phyloP scores from a whole-genome alignment of 176 grass and related monocot genomes.

The Miscanthus lutarioriparius region DNA sequence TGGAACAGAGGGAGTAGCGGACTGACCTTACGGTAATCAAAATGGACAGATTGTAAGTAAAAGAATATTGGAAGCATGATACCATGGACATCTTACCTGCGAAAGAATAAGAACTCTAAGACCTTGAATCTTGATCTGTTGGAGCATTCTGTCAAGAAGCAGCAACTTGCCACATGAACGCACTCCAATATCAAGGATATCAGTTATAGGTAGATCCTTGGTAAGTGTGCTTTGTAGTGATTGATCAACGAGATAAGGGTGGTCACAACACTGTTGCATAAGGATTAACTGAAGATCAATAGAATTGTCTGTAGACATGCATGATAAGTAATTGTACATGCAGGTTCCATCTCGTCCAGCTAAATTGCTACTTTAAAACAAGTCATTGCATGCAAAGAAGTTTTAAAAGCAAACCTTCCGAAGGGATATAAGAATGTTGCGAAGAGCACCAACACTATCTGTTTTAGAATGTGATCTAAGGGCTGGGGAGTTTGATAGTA shows the following conservation, averaged over 20 bases:
- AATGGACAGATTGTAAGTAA: slow-evolving; percentile 12
- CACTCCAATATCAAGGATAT: slow-evolving; percentile 83
- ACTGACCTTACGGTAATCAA: not conserved
- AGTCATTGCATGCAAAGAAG: slow-evolving; percentile 13
- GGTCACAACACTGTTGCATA: slow-evolving; percentile 88
- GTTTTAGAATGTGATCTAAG: slow-evolving; percentile 79
- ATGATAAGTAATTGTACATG: slow-evolving; percentile 9
- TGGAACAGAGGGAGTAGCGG: not conserved
- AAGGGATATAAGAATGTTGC: slow-evolving; percentile 69
- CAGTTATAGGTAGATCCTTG: slow-evolving; percentile 49
- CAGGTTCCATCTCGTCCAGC: slow-evolving; percentile 11
- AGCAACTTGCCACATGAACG: slow-evolving; percentile 83
- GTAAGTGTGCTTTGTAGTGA: slow-evolving; percentile 65
- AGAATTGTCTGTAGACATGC: slow-evolving; percentile 27
- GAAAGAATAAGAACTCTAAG: slow-evolving; percentile 80
- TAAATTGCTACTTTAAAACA: slow-evolving; percentile 33
- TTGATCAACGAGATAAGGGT: slow-evolving; percentile 90
- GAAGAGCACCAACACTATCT: slow-evolving; percentile 80
- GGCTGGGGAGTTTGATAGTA: slow-evolving; percentile 70
- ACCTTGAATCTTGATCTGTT: slow-evolving; percentile 47
- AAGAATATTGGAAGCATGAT: slow-evolving; percentile 15
- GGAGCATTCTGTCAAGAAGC: slow-evolving; percentile 85
- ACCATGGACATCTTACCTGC: slow-evolving; percentile 53
- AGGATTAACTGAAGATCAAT: slow-evolving; percentile 35
- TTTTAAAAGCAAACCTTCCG: slow-evolving; percentile 67